These are phyloP conservation scores for Ambrosiella xylebori DNA, from an alignment of 2,329 filamentous ascomycete genomes.

Conservation along the genomic window DNA sequence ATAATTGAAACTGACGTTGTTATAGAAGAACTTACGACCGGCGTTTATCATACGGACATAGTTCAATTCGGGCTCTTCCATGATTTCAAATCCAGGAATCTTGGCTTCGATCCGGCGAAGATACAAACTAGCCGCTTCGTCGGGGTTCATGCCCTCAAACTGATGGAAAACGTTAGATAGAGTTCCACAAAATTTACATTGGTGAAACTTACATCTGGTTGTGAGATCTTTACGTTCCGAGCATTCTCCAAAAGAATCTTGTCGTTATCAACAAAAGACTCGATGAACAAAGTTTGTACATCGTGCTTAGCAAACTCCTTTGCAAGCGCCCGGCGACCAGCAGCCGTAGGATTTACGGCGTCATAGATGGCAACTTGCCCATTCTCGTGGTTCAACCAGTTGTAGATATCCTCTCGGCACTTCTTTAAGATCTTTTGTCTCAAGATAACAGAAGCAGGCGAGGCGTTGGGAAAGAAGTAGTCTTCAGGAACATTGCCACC, in stretches of 20 bases:
- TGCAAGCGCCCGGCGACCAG: slow-evolving; percentile 64
- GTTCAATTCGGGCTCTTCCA: slow-evolving; percentile 85
- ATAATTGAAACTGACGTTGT: slow-evolving; percentile 94
- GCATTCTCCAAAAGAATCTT: slow-evolving; percentile 92
- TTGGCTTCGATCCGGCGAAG: slow-evolving; percentile 76
- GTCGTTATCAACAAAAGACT: slow-evolving; percentile 87
- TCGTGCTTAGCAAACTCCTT: slow-evolving; percentile 98
- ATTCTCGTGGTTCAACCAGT: slow-evolving; percentile 91
- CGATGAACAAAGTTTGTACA: slow-evolving; percentile 92
- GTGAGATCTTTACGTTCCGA: slow-evolving; percentile 91
- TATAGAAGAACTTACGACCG: slow-evolving; percentile 80
- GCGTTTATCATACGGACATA: slow-evolving; percentile 99
- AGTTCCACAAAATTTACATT: neutral
- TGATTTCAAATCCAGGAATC: slow-evolving; percentile 91
- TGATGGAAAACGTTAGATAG: slow-evolving; percentile 20
- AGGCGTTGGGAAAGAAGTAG: slow-evolving; percentile 94
- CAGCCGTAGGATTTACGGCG: slow-evolving; percentile 81
- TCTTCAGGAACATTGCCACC: slow-evolving; percentile 80
- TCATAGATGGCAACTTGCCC: slow-evolving; percentile 98
- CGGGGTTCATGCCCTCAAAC: slow-evolving; percentile 81
- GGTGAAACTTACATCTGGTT: slow-evolving; percentile 54
- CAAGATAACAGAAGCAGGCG: slow-evolving; percentile 77
- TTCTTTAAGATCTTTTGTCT: slow-evolving; percentile 96
- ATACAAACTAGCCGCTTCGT: slow-evolving; percentile 85
- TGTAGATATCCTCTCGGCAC: slow-evolving; percentile 91